Evolutionary conservation across 192 early-diverging fungal genomes (phyloP), one percentile per base, ranked within the genome.

Genomic region (Spizellomyces sp.): DNA sequence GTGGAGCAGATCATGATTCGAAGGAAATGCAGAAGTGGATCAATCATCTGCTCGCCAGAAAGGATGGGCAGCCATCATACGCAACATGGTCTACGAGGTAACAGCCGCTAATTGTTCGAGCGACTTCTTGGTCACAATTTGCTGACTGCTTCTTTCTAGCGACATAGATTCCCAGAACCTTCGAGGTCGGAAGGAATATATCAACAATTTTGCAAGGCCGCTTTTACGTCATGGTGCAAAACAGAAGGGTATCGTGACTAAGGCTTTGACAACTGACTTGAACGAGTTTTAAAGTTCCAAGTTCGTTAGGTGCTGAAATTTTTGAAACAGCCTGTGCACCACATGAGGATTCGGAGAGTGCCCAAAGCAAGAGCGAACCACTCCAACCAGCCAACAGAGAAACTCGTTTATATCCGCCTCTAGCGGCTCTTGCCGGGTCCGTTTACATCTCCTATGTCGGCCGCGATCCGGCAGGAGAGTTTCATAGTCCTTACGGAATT

Each of bases 401-500:
- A 36, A 36, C 27, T 36, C 27, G 27, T 36, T 36, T 3, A 36
- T 62, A 62, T 9, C 60, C 60, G 6, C 44, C 64, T n/a, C 64
- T 47, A 17, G 4, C 15, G 45, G 48, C 45, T 22, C 58, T 15
- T 36, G n/a, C 19, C 46, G 54, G 21, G 41, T 21, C 67, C 14
- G n/a, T 43, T 15, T 62, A 61, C 69, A 48, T 70, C 15, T 45
- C 10, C 14, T 70, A 70, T 27, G 22, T 48, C n/a, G 10, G 42
- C 4, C 9, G 8, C 55, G 69, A 70, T 57, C 22, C 69, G 8
- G 58, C 58, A 17, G 69, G 58, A 8, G 45, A 45, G 6, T 70
- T 46, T 36, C 69, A 70, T 27, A 47, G 62, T 4, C 69, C 69
- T 8, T 70, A 70, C 27, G 59, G 22, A 8, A 47, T 57, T 9